Evolutionary conservation across 2,329 filamentous ascomycete species (phyloP).

Genomic region (Thermoascus crustaceus): DNA sequence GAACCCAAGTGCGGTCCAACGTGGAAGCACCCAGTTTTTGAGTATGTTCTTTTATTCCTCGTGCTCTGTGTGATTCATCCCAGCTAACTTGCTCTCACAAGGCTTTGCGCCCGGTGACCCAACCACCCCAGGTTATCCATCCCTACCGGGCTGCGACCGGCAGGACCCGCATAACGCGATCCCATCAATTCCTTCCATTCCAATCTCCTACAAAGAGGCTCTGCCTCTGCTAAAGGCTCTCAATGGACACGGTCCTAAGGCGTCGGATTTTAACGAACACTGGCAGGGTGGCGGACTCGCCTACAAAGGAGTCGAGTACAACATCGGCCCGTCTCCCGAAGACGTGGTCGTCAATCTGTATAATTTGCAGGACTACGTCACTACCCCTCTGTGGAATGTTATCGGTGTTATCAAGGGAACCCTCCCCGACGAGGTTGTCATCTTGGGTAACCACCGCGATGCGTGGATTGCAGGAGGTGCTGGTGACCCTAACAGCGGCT

Average conservation of each 20-base stretch:
- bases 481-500: conserved; percentile 74
- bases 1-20: conserved; percentile 80
- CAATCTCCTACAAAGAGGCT: conserved; percentile 81
- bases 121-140: conserved; percentile 88
- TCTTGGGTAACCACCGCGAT: conserved; percentile 88
- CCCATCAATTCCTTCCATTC: conserved; percentile 80
- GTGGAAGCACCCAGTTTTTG: conserved; percentile 77
- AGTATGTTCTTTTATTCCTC: conserved; percentile 43
- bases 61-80: not conserved
- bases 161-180: conserved; percentile 61
- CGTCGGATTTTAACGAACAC: conserved; percentile 60
- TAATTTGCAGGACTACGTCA: conserved; percentile 76
- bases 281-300: conserved; percentile 68
- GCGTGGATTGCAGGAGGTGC: conserved; percentile 84
- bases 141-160: conserved; percentile 77
- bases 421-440: conserved; percentile 72
- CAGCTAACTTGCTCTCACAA: conserved; percentile 22
- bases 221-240: conserved; percentile 81
- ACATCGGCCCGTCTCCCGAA: conserved; percentile 73
- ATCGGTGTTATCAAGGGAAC: conserved; percentile 88
- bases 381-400: conserved; percentile 79
- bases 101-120: conserved; percentile 62
- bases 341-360: conserved; percentile 61
- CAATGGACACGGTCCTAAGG: conserved; percentile 77
- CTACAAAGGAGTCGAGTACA: conserved; percentile 77